Conservation (phyloP, 176 grass and related monocot genomes). For the Melocanna baccifera region DNA sequence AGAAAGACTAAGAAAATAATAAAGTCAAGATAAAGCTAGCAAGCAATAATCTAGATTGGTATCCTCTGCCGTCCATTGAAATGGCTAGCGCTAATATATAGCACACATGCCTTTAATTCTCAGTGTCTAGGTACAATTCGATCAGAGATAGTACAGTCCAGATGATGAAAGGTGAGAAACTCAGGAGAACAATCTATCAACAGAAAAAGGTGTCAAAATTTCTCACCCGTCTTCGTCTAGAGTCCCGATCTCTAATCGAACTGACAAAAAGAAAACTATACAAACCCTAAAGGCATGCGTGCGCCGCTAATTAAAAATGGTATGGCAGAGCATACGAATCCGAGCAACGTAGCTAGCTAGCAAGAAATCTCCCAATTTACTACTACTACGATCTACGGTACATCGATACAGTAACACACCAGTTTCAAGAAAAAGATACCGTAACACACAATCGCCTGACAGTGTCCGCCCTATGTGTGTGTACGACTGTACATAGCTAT, state of each 20-base stretch:
- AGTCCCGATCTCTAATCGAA: neutral
- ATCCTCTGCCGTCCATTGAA: neutral
- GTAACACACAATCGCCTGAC: neutral
- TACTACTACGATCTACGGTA: neutral
- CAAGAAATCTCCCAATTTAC: neutral
- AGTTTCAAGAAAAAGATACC: too few relatives aligned
- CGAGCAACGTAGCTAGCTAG: neutral
- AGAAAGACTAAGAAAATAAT: neutral
- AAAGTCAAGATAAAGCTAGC: neutral
- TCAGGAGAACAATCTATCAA: neutral
- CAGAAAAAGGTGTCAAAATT: neutral
- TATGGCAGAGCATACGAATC: neutral
- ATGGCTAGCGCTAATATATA: neutral
- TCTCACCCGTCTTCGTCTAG: conserved; percentile 34
- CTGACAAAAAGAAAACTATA: neutral
- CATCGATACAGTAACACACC: too few relatives aligned
- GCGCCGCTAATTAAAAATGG: neutral
- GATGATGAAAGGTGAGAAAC: conserved; percentile 36
- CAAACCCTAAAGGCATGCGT: neutral
- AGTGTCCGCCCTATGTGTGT: neutral
- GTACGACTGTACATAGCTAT: neutral
- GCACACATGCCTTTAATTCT: neutral
- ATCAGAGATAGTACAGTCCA: conserved; percentile 18
- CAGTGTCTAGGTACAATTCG: neutral
- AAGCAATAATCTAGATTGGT: neutral